phyloP scores from a whole-genome alignment of 2,329 filamentous ascomycete genomes.

The Orbilia blumenaviensis region DNA sequence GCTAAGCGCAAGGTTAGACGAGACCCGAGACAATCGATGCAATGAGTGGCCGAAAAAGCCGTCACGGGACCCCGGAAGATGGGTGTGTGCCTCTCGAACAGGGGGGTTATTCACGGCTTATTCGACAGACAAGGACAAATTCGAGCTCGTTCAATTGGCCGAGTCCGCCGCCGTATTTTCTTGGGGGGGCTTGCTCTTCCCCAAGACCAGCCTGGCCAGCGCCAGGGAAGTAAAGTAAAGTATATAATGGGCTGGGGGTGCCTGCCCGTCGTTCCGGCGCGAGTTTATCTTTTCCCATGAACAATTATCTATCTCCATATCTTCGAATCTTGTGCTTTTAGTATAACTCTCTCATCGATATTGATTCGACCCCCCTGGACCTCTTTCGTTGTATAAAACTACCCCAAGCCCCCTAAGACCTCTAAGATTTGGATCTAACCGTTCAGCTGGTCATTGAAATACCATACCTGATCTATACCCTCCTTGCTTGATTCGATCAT shows the following conservation, averaged over 20 bases:
- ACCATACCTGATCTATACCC: background rate
- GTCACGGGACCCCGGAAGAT: constrained; percentile 37
- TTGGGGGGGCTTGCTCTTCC: background rate
- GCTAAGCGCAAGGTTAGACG: constrained; percentile 55
- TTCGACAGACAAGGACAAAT: background rate
- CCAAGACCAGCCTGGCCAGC: no score
- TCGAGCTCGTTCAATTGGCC: constrained; percentile 17
- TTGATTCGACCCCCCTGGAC: no score
- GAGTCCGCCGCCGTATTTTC: no score
- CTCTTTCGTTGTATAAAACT: background rate
- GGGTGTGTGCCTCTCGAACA: constrained; percentile 1
- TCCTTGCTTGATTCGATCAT: background rate
- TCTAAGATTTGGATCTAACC: background rate
- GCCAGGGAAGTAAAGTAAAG: no score
- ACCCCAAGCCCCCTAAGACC: background rate
- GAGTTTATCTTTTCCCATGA: constrained; percentile 23
- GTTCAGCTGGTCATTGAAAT: background rate
- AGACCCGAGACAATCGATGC: constrained; percentile 38
- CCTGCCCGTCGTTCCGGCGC: constrained; percentile 15
- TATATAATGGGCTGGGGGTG: constrained; percentile 35
- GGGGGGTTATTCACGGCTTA: constrained; percentile 49
- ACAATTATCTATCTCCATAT: constrained; percentile 9
- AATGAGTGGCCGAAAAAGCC: background rate
- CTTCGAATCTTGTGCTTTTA: no score
- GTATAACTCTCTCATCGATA: background rate